Evolutionary conservation across 73 alveolate species (phyloP), one percentile per base, ranked within the genome.

Genomic region (Tetrahymena thermophila): DNA sequence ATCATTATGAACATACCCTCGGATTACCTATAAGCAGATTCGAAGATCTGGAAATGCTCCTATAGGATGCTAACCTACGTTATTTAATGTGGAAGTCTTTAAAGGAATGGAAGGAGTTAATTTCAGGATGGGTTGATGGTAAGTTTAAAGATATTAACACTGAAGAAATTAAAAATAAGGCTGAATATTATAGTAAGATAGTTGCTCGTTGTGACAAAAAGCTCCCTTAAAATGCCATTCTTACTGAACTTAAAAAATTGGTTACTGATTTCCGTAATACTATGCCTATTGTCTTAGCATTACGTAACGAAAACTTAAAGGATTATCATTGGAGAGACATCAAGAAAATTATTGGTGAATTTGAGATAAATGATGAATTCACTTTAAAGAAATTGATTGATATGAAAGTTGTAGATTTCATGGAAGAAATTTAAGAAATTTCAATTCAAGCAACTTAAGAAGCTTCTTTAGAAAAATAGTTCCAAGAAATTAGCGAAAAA

Each of bases 281-380:
- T 35, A 96, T 98, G 98, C 99, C 99, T 56, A 98, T 97, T 21
- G 99, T 98, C 0, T 43, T 95, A 19, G 98, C 99, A 34, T 93
- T 98, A 35, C 97, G 99, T 56, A 98, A 98, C 85, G 96, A 97
- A 93, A 97, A 97, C 84, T 94, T 98, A 35, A 93, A 96, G 43
- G 96, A 94, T 9, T 43, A 96, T 23, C 99, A 98, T 95, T 98
- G 98, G 99, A 94, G 94, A 21, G 96, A 97, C 57, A 98, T 98
- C 35, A 97, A 98, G 95, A 50, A 95, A 19, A 93, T 97, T 50
- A 94, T 94, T 50, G 89, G 94, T 85, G 97, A 94, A 10, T 94
- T 97, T 93, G 97, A 97, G 19, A 94, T 97, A 43, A 96, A 97
- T 34, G 98, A 97, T 50, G 93, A 84, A 25, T 98, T 98, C 58